phyloP scores from a whole-genome alignment of 2,329 filamentous ascomycete genomes.

The Penicillium sp. region DNA sequence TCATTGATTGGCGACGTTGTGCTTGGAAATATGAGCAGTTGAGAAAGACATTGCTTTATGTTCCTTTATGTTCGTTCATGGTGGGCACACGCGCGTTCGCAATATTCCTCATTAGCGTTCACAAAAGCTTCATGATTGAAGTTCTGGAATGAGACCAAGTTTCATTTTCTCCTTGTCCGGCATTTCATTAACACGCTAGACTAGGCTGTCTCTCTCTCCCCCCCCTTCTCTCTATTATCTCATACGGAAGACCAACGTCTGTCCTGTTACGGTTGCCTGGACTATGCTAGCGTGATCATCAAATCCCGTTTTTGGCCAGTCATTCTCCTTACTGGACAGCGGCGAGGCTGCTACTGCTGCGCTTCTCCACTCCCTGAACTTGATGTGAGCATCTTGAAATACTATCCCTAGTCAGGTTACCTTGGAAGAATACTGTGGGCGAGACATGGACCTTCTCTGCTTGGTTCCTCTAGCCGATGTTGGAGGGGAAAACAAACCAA shows the following conservation, averaged over 20 bases:
- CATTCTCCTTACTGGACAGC: slow-evolving; percentile 82
- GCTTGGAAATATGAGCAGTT: slow-evolving; percentile 11
- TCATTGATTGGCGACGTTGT: slow-evolving; percentile 14
- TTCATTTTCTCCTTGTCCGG: slow-evolving; percentile 14
- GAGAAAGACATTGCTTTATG: slow-evolving; percentile 6
- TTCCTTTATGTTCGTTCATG: slow-evolving; percentile 13
- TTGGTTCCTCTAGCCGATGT: slow-evolving; percentile 54
- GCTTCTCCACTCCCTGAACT: slow-evolving; percentile 66
- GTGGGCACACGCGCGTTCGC: slow-evolving; percentile 17
- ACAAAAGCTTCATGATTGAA: slow-evolving; percentile 28
- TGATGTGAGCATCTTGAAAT: slow-evolving; percentile 25
- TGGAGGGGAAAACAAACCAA: slow-evolving; percentile 13
- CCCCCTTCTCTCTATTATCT: neutral
- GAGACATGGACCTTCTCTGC: slow-evolving; percentile 84
- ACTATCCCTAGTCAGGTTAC: slow-evolving; percentile 2
- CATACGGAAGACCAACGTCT: neutral
- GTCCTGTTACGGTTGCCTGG: neutral
- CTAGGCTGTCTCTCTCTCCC: neutral
- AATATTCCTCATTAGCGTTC: slow-evolving; percentile 25
- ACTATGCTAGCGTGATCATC: slow-evolving; percentile 18
- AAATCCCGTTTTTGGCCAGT: slow-evolving; percentile 65
- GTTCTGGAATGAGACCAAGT: slow-evolving; percentile 31
- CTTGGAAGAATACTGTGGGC: slow-evolving; percentile 82
- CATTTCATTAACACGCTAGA: slow-evolving; percentile 13
- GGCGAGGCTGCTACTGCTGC: slow-evolving; percentile 73